phyloP scores from a whole-genome alignment of 2,329 filamentous ascomycete genomes.

The Cadophora sp. region DNA sequence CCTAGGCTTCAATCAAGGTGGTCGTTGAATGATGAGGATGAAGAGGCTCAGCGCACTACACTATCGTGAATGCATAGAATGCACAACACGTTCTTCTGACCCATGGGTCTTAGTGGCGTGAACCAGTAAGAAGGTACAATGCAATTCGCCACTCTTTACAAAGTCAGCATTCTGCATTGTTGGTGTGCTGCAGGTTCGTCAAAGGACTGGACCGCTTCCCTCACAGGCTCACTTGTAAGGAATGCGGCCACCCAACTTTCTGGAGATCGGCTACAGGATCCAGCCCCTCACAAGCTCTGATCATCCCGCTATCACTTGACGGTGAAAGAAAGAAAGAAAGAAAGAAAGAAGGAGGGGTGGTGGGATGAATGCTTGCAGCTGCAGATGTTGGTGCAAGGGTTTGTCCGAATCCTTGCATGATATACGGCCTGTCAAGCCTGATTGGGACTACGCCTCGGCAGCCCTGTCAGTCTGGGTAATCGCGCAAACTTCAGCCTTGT shows the following conservation, averaged over 20 bases:
- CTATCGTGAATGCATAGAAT: slow-evolving; percentile 10
- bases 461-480: neutral
- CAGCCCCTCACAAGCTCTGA: neutral
- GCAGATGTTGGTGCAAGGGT: slow-evolving; percentile 1
- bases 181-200: slow-evolving; percentile 7
- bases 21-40: slow-evolving; percentile 15
- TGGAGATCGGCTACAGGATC: neutral
- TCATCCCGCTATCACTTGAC: slow-evolving; percentile 4
- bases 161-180: slow-evolving; percentile 14
- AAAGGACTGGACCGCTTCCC: neutral
- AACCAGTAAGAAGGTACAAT: slow-evolving; percentile 9
- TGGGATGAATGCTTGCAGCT: slow-evolving; percentile 8
- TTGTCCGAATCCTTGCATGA: slow-evolving; percentile 8
- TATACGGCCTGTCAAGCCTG: neutral
- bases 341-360: no score
- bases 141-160: slow-evolving; percentile 7
- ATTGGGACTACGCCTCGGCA: neutral
- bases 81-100: slow-evolving; percentile 17
- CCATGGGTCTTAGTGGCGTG: neutral
- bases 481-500: slow-evolving; percentile 12
- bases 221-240: neutral
- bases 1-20: neutral
- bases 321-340: neutral
- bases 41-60: slow-evolving; percentile 25
- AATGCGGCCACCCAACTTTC: slow-evolving; percentile 6